phyloP scores from a whole-genome alignment of 2,329 filamentous ascomycete species.

The Dissoconium aciculare region DNA sequence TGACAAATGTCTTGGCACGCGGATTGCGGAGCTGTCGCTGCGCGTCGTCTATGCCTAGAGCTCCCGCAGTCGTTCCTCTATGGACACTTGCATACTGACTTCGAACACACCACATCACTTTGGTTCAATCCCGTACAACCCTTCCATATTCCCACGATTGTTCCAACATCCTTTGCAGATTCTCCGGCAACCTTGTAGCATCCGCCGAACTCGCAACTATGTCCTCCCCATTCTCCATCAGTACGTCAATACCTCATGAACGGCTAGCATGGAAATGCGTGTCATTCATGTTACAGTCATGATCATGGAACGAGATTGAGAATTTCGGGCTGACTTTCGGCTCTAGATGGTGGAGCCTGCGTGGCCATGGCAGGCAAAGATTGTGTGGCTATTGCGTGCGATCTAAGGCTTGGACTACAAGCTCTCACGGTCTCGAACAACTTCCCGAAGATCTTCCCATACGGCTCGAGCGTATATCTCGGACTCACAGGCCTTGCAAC shows the following conservation, averaged over 20 bases:
- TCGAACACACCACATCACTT: background rate
- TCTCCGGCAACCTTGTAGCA: no score
- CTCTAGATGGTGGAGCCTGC: slow-evolving; percentile 79
- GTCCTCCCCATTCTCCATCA: slow-evolving; percentile 92
- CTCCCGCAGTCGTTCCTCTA: no score
- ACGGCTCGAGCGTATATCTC: slow-evolving; percentile 78
- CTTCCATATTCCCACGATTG: background rate
- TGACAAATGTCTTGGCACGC: slow-evolving; percentile 1
- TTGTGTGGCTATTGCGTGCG: slow-evolving; percentile 98
- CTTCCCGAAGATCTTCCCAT: slow-evolving; percentile 99
- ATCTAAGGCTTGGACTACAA: slow-evolving; percentile 93
- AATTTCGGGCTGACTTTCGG: no score
- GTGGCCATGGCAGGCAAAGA: slow-evolving; percentile 99
- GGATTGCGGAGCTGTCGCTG: background rate
- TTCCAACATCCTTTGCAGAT: no score
- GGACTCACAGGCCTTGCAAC: slow-evolving; percentile 93
- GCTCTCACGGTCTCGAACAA: slow-evolving; percentile 96
- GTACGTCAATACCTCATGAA: slow-evolving; percentile 37
- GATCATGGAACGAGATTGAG: no score
- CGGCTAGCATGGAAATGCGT: no score
- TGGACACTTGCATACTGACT: background rate
- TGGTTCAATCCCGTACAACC: no score
- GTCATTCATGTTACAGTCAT: no score
- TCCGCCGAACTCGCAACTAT: no score
- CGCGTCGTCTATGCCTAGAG: background rate